Evolutionary conservation across 2,329 filamentous ascomycete genomes (phyloP), one percentile per base, ranked within the genome.

Genomic region (Cytospora piceae): DNA sequence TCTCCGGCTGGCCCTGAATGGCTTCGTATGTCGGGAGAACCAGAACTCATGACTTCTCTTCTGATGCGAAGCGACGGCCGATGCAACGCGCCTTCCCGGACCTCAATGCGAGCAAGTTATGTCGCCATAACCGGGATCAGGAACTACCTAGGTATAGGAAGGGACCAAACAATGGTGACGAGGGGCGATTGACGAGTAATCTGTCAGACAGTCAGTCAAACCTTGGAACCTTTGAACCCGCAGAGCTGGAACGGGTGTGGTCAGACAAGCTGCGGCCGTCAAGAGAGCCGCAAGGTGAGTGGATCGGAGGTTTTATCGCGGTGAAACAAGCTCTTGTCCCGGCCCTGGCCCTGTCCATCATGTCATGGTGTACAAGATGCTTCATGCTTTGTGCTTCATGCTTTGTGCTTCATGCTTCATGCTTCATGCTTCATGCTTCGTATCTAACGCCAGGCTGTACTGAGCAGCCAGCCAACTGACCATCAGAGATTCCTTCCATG

Each of bases 321-420:
- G 49, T 64, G 62, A 64, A 60, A 64, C 62, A 60, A 62, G 62
- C 51, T 59, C 56, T 60, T 54, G 56, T 56, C 60, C 55, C 37
- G 52, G 29, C 60, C 52, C 37, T 53, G 52, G 37, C 39, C 34
- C 52, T 39, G 52, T 49, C 55, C 52, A 31, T 34, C 27, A 12
- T 62, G 59, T 37, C 59, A 42, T 24, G 42, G 14, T 31, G 49
- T 9, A 31, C 31, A 52, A 22, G 34, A 27, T 22, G 24, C 27
- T 9, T 15, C 42, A 49, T 24, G 46, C n/a, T 20, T 39, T 15
- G 12, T 54, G 27, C 24, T 55, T 61, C 51, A 32, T 61, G 51
- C 51, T 8, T 20, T 51, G 54, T 31, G 31, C 58, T 32, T 42
- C 51, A 22, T 6, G 39, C 52, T 42, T 37, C 52, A 53, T 29